A percentile compares a stretch with the other conserved stretches of the same genome.
Conservation (phyloP, 164 flowering plant genomes). For the Litsea cubeba region DNA sequence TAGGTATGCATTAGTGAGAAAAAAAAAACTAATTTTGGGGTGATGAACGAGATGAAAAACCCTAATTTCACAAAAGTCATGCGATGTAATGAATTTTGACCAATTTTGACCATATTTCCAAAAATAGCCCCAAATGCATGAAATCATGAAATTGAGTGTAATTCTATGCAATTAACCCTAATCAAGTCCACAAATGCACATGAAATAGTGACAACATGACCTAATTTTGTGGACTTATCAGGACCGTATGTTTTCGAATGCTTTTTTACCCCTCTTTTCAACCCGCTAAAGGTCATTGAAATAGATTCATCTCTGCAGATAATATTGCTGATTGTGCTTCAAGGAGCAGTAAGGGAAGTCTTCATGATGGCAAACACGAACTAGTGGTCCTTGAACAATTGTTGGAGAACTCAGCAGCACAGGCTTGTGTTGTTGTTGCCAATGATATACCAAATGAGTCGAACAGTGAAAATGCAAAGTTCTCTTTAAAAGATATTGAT, state of each 20-base stretch:
- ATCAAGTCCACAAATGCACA: too few relatives aligned
- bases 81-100: too few relatives aligned
- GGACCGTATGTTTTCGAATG: background rate
- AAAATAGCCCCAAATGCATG: too few relatives aligned
- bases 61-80: too few relatives aligned
- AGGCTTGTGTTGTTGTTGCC: background rate
- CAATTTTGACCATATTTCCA: too few relatives aligned
- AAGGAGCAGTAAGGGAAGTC: constrained; percentile 14
- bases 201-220: too few relatives aligned
- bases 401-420: background rate
- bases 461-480: background rate
- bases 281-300: background rate
- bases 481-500: background rate
- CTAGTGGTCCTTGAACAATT: constrained; percentile 12
- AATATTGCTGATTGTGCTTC: constrained; percentile 21
- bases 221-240: too few relatives aligned
- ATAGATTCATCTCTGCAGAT: constrained; percentile 25
- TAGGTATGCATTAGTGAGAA: too few relatives aligned
- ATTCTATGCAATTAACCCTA: too few relatives aligned
- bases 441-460: background rate
- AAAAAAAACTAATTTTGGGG: too few relatives aligned
- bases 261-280: background rate
- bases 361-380: constrained; percentile 17
- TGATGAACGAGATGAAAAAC: too few relatives aligned
- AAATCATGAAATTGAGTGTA: too few relatives aligned